A percentile compares a stretch with the other conserved stretches of the same genome.
Conservation (phyloP, 805 yeast genomes). For the Cyberlindnera maritima region DNA sequence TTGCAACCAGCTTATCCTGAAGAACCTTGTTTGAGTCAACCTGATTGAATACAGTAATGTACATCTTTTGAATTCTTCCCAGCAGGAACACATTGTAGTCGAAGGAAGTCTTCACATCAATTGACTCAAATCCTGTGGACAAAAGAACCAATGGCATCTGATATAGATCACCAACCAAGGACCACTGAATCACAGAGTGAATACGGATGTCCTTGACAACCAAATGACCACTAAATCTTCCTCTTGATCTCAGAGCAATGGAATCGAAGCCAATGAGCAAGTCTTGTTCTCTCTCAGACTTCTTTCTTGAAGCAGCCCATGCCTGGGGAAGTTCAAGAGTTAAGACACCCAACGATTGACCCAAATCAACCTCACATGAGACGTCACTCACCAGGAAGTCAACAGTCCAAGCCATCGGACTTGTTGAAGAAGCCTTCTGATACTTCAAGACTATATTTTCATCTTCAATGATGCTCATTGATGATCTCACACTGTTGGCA, state of each 20-base stretch:
- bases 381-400: constrained; percentile 54
- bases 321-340: constrained; percentile 51
- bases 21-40: constrained; percentile 43
- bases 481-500: constrained; percentile 24
- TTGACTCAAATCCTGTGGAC: constrained; percentile 50
- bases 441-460: constrained; percentile 40
- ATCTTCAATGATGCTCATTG: background rate
- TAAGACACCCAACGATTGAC: constrained; percentile 76
- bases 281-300: constrained; percentile 68
- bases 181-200: constrained; percentile 74
- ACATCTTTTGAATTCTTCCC: constrained; percentile 45
- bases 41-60: constrained; percentile 66
- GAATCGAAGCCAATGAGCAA: constrained; percentile 58
- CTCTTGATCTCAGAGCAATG: constrained; percentile 54
- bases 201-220: constrained; percentile 45
- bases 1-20: constrained; percentile 61
- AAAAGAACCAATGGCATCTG: constrained; percentile 68
- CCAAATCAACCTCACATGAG: constrained; percentile 65
- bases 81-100: constrained; percentile 86
- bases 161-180: constrained; percentile 39
- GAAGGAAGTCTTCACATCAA: constrained; percentile 64
- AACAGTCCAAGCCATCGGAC: constrained; percentile 73
- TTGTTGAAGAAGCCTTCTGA: constrained; percentile 56
- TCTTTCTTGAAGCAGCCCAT: constrained; percentile 70
- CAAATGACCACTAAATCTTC: constrained; percentile 79